Evolutionary conservation across 2,329 filamentous ascomycete species (phyloP).

Genomic region (Fusarium udum): DNA sequence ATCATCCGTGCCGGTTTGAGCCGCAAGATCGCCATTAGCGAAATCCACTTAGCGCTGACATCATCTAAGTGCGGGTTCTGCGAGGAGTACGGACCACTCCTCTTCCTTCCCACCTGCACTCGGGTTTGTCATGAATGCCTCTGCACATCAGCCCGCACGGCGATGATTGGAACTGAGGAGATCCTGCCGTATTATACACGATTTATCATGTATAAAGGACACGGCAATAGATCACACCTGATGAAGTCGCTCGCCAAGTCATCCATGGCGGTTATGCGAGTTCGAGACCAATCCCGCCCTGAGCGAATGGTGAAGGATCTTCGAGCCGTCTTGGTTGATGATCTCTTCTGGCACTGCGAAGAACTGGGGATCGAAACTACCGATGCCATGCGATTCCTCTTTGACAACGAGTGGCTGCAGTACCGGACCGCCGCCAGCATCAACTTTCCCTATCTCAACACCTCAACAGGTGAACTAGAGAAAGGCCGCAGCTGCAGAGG

Average conservation of each 20-base stretch:
- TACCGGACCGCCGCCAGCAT: not conserved
- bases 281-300: rapidly evolving
- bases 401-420: rapidly evolving
- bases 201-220: rapidly evolving
- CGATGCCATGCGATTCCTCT: rapidly evolving
- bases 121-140: not conserved
- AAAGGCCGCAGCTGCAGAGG: not conserved
- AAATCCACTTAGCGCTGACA: rapidly evolving
- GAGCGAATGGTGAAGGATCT: rapidly evolving
- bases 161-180: not conserved
- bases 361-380: not conserved
- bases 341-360: not conserved
- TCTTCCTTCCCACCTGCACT: not conserved
- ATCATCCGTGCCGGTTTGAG: not conserved
- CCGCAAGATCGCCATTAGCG: rapidly evolving
- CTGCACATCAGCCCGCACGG: rapidly evolving
- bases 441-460: not conserved
- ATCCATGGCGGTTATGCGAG: rapidly evolving
- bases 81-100: rapidly evolving
- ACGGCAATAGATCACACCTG: rapidly evolving
- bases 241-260: rapidly evolving
- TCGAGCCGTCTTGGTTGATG: not conserved
- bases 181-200: rapidly evolving
- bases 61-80: rapidly evolving
- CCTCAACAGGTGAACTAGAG: rapidly evolving